Evolutionary conservation across 805 yeast genomes (phyloP).

Genomic region (Ogataea henricii): DNA sequence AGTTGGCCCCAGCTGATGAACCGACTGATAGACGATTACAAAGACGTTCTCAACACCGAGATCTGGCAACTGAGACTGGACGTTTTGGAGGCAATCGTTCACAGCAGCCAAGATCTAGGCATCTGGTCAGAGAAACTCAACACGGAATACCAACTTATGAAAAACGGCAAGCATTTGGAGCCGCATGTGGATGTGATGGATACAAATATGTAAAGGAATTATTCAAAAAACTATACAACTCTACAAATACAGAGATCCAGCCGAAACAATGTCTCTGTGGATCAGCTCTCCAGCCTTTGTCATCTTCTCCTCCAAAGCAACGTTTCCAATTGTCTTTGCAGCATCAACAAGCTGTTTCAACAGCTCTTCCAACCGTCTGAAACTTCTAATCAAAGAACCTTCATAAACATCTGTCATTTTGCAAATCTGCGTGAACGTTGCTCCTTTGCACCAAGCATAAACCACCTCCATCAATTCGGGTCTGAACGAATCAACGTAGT

Average conservation of each 20-base stretch:
- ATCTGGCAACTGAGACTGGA: slow-evolving; percentile 24
- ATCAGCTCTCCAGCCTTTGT: slow-evolving; percentile 80
- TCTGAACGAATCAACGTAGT: slow-evolving; percentile 88
- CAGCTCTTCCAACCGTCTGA: slow-evolving; percentile 91
- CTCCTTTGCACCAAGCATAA: slow-evolving; percentile 95
- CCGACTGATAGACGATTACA: slow-evolving; percentile 28
- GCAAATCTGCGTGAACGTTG: slow-evolving; percentile 93
- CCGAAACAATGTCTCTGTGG: slow-evolving; percentile 95
- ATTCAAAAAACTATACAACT: slow-evolving; percentile 6
- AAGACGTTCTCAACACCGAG: slow-evolving; percentile 21
- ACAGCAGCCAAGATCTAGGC: slow-evolving; percentile 17
- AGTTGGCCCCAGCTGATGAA: slow-evolving; percentile 34
- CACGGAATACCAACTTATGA: slow-evolving; percentile 22
- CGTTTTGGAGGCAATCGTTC: slow-evolving; percentile 20
- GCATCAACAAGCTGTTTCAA: slow-evolving; percentile 87
- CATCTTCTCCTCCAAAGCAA: slow-evolving; percentile 84
- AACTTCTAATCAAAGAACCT: slow-evolving; percentile 93
- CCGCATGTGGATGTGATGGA: slow-evolving; percentile 27
- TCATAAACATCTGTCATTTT: slow-evolving; percentile 99
- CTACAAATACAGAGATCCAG: slow-evolving; percentile 84
- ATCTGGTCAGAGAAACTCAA: slow-evolving; percentile 26
- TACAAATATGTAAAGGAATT: slow-evolving; percentile 6
- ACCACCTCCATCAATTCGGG: slow-evolving; percentile 97
- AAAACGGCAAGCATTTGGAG: slow-evolving; percentile 21
- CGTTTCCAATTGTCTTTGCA: slow-evolving; percentile 92